Conservation (phyloP, 1,284 basidiomycete genomes). For the Cutaneotrichosporon dermatis region DNA sequence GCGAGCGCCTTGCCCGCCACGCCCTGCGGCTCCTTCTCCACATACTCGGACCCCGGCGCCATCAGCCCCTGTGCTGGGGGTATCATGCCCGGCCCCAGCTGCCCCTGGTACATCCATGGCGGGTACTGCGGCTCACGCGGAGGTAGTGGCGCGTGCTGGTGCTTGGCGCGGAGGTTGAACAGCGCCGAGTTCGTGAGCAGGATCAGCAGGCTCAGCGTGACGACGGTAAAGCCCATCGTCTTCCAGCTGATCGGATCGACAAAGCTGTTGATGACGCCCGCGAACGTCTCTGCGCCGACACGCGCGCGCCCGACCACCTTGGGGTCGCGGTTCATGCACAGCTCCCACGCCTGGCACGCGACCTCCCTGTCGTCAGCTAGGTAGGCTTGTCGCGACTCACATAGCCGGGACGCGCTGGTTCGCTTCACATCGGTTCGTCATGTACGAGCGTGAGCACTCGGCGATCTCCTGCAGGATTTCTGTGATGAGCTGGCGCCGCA, state of each 20-base stretch:
- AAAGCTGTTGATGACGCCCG: constrained; percentile 92
- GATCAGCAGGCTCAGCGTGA: constrained; percentile 72
- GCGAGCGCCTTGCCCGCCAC: constrained; percentile 9
- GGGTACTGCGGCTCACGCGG: constrained; percentile 9
- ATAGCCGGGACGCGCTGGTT: constrained; percentile 71
- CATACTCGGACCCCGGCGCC: background rate
- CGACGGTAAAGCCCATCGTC: constrained; percentile 80
- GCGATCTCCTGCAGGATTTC: constrained; percentile 86
- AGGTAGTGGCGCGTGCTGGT: constrained; percentile 30
- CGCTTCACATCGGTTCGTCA: constrained; percentile 72
- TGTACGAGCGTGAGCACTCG: constrained; percentile 71
- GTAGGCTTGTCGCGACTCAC: constrained; percentile 43
- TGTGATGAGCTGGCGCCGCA: too few species aligned
- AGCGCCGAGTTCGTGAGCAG: constrained; percentile 77
- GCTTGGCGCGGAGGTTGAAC: constrained; percentile 49
- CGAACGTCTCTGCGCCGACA: constrained; percentile 89
- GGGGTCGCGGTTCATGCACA: constrained; percentile 94
- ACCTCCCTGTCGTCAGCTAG: constrained; percentile 51
- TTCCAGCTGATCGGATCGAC: constrained; percentile 97
- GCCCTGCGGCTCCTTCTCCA: background rate
- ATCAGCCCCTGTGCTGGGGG: background rate
- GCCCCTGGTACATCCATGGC: constrained; percentile 1
- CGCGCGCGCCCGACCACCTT: constrained; percentile 80
- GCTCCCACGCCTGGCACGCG: constrained; percentile 82
- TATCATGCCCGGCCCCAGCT: background rate